A percentile compares a stretch with the other conserved stretches of the same genome.
These are phyloP conservation scores for Plasmodium falciparum DNA, from an alignment of 169 alveolate species.

Conservation along the genomic window DNA sequence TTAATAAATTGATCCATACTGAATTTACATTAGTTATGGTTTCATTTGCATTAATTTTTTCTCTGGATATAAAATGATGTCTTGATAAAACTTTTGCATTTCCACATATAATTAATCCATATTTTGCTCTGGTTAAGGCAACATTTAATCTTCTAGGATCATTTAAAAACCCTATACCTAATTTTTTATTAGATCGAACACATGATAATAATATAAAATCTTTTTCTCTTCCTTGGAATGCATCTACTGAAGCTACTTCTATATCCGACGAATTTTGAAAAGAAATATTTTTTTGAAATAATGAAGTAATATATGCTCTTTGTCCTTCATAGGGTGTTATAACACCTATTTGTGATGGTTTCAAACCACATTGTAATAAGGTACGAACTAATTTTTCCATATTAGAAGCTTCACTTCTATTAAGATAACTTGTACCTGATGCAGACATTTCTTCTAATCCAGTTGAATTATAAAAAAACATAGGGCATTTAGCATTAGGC, in stretches of 20 bases:
- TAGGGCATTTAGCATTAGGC: conserved; percentile 90
- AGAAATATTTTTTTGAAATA: conserved; percentile 80
- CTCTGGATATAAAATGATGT: conserved; percentile 65
- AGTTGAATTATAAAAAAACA: conserved; percentile 88
- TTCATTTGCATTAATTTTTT: conserved; percentile 81
- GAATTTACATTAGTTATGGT: conserved; percentile 79
- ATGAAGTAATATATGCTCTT: conserved; percentile 89
- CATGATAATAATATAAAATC: conserved; percentile 92
- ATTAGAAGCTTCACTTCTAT: conserved; percentile 84
- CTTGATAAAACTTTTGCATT: conserved; percentile 79
- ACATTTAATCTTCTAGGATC: conserved; percentile 95
- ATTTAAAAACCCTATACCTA: conserved; percentile 90
- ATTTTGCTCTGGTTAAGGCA: conserved; percentile 94
- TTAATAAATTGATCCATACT: conserved; percentile 90
- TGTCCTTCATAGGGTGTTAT: conserved; percentile 97
- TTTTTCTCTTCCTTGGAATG: conserved; percentile 93
- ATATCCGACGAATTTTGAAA: conserved; percentile 80
- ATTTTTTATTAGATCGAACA: conserved; percentile 90
- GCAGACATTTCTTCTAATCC: conserved; percentile 87
- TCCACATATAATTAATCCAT: conserved; percentile 91
- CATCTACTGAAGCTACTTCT: conserved; percentile 90
- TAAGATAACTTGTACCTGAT: conserved; percentile 85
- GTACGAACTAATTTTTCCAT: conserved; percentile 82
- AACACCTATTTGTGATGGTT: conserved; percentile 92
- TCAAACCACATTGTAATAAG: conserved; percentile 74